These are phyloP conservation scores for Stagonosporopsis tanaceti DNA, from an alignment of 2,329 filamentous ascomycete species.

Conservation along the genomic window DNA sequence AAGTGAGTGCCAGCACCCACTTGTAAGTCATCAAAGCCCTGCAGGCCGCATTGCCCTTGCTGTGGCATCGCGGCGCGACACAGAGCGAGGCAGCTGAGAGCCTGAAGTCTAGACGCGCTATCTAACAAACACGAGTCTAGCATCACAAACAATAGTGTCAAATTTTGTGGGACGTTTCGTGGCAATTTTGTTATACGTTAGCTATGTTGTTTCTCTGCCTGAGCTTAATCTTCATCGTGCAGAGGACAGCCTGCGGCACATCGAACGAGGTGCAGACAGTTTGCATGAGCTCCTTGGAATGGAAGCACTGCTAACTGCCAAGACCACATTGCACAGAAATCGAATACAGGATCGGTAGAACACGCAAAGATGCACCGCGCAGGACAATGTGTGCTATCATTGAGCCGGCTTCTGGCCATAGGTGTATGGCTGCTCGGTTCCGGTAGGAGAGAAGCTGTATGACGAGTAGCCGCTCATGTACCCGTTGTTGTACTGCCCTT, in stretches of 20 bases:
- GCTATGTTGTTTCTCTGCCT: background rate
- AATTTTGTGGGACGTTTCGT: background rate
- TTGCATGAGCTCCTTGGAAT: background rate
- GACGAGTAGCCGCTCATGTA: conserved; percentile 30
- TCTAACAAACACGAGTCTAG: background rate
- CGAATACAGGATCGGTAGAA: background rate
- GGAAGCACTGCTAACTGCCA: background rate
- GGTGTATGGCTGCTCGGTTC: conserved; percentile 30
- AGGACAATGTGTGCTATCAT: background rate
- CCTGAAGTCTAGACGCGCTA: conserved; percentile 1
- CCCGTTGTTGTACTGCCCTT: conserved; percentile 22
- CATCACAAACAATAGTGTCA: background rate
- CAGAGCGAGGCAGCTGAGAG: background rate
- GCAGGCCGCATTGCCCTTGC: background rate
- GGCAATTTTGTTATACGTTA: background rate
- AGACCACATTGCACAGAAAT: background rate
- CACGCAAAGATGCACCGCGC: background rate
- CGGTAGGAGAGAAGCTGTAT: conserved; percentile 23
- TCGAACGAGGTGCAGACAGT: background rate
- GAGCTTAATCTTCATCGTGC: background rate
- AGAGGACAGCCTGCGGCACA: background rate
- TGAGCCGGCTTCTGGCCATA: conserved; percentile 24
- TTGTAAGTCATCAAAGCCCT: too few relatives aligned
- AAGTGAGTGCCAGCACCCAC: background rate
- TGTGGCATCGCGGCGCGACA: background rate